Evolutionary conservation across 148 eudicot genomes (phyloP), one percentile per base, ranked within the genome.

Genomic region (Bassia scoparia): DNA sequence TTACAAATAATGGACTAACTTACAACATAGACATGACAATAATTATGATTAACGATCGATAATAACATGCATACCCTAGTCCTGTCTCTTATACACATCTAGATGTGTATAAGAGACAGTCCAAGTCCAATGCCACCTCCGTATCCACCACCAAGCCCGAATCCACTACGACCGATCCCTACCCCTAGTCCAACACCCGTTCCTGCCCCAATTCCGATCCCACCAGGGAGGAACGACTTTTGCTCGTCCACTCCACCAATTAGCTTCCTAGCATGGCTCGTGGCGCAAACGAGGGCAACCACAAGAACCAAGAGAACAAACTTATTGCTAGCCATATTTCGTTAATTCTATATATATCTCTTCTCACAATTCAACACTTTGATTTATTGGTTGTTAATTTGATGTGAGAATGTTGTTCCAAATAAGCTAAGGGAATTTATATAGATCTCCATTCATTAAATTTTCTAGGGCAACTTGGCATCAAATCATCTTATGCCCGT

Each of bases 261-360:
- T n/a, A 81, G 72, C 74, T 65, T 81, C 86, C 85, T 77, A 43
- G 80, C 83, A 71, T 67, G 75, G 67, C 49, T 70, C 44, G 67
- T 64, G 60, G 69, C 67, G 79, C 79, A 55, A 71, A 66, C 20
- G 23, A 83, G 70, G 7, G 75, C 77, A 70, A 76, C 68, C 27
- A 80, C 52, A 43, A 83, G 70, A 71, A 80, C 75, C 5, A 83
- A 48, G 31, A 77, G 29, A 16, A 64, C 70, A 71, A 80, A 43
- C 59, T 73, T n/a, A n/a, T n/a, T 75, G 13, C 55, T 26, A 54
- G 55, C 38, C 81, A 83, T 77, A 21, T 17, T n/a, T n/a, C n/a
- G n/a, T n/a, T n/a, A n/a, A n/a, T n/a, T n/a, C n/a, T n/a, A n/a
- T 49, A 14, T 15, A 18, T 5, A 49, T 15, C 21, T 16, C 0